Conservation (phyloP, 257 asterid genomes). For the Vinca minor region DNA sequence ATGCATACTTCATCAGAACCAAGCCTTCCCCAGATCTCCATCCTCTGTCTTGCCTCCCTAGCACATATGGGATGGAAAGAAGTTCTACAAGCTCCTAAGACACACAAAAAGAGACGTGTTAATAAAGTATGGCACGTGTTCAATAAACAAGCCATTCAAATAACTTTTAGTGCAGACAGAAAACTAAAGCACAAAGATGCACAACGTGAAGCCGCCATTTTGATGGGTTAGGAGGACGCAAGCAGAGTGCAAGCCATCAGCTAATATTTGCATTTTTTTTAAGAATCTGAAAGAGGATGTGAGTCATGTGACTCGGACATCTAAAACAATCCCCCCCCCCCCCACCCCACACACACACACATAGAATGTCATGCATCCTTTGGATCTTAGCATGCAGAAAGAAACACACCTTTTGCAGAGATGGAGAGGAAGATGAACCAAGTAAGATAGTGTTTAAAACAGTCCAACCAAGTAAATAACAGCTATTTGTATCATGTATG, state of each 20-base stretch:
- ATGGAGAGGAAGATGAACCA: background rate
- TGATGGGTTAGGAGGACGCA: background rate
- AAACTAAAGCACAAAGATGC: background rate
- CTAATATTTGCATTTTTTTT: background rate
- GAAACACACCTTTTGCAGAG: background rate
- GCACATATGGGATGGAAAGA: constrained; percentile 99
- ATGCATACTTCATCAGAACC: constrained; percentile 84
- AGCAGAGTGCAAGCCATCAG: background rate
- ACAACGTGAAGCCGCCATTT: background rate
- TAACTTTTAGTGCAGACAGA: background rate
- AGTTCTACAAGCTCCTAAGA: constrained; percentile 91
- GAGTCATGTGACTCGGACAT: background rate
- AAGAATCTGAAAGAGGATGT: background rate
- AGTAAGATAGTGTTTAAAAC: background rate
- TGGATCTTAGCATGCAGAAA: background rate
- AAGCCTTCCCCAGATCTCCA: constrained; percentile 98
- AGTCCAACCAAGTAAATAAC: background rate
- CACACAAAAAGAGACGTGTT: constrained; percentile 25
- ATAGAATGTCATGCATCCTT: background rate
- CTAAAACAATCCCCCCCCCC: background rate
- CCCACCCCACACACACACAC: too few species aligned
- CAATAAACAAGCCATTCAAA: background rate
- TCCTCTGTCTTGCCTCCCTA: constrained; percentile 82
- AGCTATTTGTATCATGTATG: background rate
- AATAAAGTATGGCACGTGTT: constrained; percentile 19